Conservation (phyloP, 2,329 filamentous ascomycete species). For the Teratosphaeria gauchensis region DNA sequence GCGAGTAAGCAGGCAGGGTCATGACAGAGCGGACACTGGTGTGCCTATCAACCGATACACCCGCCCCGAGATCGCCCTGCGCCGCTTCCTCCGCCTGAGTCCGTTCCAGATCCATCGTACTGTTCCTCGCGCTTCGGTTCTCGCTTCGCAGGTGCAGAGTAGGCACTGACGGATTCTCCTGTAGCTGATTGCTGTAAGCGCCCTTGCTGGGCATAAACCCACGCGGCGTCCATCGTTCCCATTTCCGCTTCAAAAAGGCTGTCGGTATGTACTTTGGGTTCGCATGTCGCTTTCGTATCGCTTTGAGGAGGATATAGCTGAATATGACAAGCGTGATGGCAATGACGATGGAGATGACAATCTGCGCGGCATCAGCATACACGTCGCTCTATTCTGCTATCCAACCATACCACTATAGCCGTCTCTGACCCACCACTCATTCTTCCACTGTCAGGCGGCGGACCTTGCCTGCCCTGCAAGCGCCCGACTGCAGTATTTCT, state of each 20-base stretch:
- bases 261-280: conserved; percentile 23
- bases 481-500: not conserved
- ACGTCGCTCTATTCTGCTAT: not conserved
- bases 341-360: conserved; percentile 8
- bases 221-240: conserved; percentile 23
- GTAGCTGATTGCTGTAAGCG: conserved; percentile 21
- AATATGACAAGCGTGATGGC: conserved; percentile 7
- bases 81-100: conserved; percentile 11
- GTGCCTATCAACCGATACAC: conserved; percentile 58
- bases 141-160: conserved; percentile 16
- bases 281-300: conserved; percentile 14
- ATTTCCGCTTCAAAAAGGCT: conserved; percentile 24
- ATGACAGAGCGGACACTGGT: conserved; percentile 88
- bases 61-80: conserved; percentile 19
- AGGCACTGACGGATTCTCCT: conserved; percentile 17
- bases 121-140: conserved; percentile 14
- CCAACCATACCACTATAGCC: not conserved
- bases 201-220: conserved; percentile 15
- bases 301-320: conserved; percentile 11
- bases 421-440: not conserved
- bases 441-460: not conserved
- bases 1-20: conserved; percentile 79
- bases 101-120: conserved; percentile 14
- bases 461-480: not conserved
- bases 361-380: conserved; percentile 1